Evolutionary conservation across 148 eudicot genomes (phyloP).

Genomic region (Salicornia ramosissima): DNA sequence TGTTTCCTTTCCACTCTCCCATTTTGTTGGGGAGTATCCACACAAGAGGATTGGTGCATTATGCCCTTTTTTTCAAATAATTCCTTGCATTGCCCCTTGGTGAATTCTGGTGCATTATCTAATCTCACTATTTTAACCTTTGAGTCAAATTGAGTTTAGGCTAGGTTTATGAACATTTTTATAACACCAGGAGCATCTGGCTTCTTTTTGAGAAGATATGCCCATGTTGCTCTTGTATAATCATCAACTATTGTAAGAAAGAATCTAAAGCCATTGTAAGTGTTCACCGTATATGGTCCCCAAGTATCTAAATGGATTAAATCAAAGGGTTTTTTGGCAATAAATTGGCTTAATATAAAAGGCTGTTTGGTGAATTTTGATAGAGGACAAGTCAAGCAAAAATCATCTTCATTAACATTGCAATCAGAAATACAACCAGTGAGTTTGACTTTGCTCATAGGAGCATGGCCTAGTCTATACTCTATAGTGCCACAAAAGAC

Average conservation of each 20-base stretch:
- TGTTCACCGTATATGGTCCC: neutral
- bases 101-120: constrained; percentile 1
- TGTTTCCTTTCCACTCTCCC: no score
- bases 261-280: neutral
- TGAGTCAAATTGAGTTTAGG: neutral
- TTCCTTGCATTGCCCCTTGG: no score
- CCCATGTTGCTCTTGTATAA: neutral
- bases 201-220: neutral
- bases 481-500: neutral
- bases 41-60: no score
- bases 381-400: neutral
- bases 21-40: no score
- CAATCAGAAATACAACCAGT: neutral
- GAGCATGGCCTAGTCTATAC: neutral
- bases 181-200: neutral
- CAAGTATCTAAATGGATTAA: neutral
- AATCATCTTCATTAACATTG: no score
- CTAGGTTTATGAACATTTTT: neutral
- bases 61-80: no score
- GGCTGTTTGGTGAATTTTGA: neutral
- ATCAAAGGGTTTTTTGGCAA: neutral
- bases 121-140: neutral
- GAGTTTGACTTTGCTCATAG: neutral
- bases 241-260: constrained; percentile 9
- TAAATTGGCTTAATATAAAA: neutral